Evolutionary conservation across 768 basidiomycete species (phyloP).

Genomic region (Suillus americanus): DNA sequence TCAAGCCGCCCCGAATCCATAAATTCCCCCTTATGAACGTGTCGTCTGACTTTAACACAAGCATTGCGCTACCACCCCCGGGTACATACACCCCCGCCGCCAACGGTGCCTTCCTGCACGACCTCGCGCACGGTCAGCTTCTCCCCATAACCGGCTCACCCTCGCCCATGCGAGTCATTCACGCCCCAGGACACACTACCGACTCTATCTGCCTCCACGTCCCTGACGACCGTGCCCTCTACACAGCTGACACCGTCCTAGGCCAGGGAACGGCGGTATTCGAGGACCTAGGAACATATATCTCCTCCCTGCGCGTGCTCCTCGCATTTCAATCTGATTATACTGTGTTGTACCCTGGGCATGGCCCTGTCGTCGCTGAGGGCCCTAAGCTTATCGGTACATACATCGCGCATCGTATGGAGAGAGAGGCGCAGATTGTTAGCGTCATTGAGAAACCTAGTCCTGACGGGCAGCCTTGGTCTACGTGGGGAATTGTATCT

Average conservation of each 20-base stretch:
- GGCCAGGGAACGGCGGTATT: slow-evolving; percentile 91
- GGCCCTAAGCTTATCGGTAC: slow-evolving; percentile 59
- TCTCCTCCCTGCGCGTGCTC: slow-evolving; percentile 62
- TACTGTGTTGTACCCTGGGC: slow-evolving; percentile 77
- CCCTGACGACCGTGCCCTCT: slow-evolving; percentile 68
- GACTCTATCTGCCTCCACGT: slow-evolving; percentile 82
- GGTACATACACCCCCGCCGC: slow-evolving; percentile 48
- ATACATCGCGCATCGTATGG: slow-evolving; percentile 80
- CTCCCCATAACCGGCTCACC: slow-evolving; percentile 36
- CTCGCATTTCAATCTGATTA: slow-evolving; percentile 43
- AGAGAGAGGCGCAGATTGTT: slow-evolving; percentile 80
- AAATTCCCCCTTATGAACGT: slow-evolving; percentile 54
- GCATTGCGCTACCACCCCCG: slow-evolving; percentile 37
- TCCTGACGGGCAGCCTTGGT: slow-evolving; percentile 40
- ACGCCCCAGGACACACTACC: slow-evolving; percentile 87
- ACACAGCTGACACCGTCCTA: slow-evolving; percentile 89
- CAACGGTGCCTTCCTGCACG: slow-evolving; percentile 50
- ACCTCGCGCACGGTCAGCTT: slow-evolving; percentile 55
- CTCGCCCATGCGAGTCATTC: slow-evolving; percentile 60
- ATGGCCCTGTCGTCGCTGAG: slow-evolving; percentile 75
- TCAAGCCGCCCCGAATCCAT: slow-evolving; percentile 69
- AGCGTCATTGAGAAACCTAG: slow-evolving; percentile 41
- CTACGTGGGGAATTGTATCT: slow-evolving; percentile 65
- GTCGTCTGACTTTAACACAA: slow-evolving; percentile 36
- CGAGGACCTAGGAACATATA: slow-evolving; percentile 73